Percentiles rank a stretch among this genome's conserved stretches.
These are phyloP conservation scores for Mortierella sp. DNA, from an alignment of 371 early-diverging fungal species.

Conservation along the genomic window DNA sequence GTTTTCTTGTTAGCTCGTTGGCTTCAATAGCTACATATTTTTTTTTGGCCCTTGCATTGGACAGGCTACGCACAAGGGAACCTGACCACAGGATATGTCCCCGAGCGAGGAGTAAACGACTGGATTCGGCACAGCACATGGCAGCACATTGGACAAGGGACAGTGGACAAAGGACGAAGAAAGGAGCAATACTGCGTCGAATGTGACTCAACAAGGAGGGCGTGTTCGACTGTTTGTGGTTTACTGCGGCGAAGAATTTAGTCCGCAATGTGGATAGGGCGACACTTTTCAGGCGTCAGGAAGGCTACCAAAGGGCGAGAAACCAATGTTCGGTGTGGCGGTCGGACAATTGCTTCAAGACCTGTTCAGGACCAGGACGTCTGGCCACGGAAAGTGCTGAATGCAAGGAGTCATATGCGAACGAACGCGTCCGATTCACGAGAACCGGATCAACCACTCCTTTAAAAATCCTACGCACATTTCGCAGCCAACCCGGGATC, in stretches of 20 bases:
- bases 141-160: not conserved
- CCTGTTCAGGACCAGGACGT: no score
- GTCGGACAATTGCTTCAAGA: not conserved
- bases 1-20: not conserved
- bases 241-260: slow-evolving; percentile 10
- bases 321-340: not conserved
- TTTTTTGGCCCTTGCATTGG: not conserved
- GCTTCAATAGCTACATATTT: not conserved
- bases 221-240: not conserved
- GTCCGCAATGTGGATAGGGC: not conserved
- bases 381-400: no score
- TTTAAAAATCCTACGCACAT: no score
- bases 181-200: not conserved
- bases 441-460: no score
- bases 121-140: not conserved
- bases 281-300: not conserved
- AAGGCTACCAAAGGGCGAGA: not conserved
- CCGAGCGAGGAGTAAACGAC: no score
- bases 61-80: not conserved
- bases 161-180: not conserved
- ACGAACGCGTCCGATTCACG: no score
- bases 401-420: no score
- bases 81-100: no score
- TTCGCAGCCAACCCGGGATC: no score
- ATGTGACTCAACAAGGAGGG: not conserved